A percentile compares a stretch with the other conserved stretches of the same genome.
phyloP scores from a whole-genome alignment of 768 basidiomycete species.

The Boletus fagicola region DNA sequence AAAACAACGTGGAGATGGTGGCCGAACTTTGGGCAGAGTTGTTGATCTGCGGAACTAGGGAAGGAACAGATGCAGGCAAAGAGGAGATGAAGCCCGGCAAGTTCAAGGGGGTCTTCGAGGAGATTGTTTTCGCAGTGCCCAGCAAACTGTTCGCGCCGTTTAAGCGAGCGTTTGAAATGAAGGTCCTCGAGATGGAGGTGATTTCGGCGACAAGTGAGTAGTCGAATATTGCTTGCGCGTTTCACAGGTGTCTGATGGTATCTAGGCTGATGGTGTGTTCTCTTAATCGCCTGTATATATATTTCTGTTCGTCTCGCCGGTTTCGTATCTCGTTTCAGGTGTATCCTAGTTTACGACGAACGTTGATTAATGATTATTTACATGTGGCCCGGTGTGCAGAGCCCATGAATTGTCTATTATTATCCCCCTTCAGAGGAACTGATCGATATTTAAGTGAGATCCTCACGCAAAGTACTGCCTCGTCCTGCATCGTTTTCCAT shows the following conservation, averaged over 20 bases:
- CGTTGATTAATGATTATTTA: neutral
- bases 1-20: slow-evolving; percentile 42
- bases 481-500: neutral
- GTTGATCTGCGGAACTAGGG: slow-evolving; percentile 35
- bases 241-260: neutral
- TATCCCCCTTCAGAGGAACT: neutral
- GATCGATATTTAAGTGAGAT: neutral
- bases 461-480: neutral
- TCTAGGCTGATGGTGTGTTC: neutral
- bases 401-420: neutral
- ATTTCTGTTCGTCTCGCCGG: neutral
- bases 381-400: neutral
- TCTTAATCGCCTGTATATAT: neutral
- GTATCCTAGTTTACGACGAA: neutral
- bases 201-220: slow-evolving; percentile 30
- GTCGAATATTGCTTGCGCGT: neutral
- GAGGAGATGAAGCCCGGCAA: slow-evolving; percentile 26
- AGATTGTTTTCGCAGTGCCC: slow-evolving; percentile 43
- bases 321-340: neutral
- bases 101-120: slow-evolving; percentile 42
- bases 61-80: slow-evolving; percentile 20
- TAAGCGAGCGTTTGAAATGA: slow-evolving; percentile 40
- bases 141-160: slow-evolving; percentile 38
- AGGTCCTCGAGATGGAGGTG: slow-evolving; percentile 39
- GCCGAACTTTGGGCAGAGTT: slow-evolving; percentile 48